phyloP scores from a whole-genome alignment of 2,329 filamentous ascomycete species.

The Phyllosticta citribraziliensis region DNA sequence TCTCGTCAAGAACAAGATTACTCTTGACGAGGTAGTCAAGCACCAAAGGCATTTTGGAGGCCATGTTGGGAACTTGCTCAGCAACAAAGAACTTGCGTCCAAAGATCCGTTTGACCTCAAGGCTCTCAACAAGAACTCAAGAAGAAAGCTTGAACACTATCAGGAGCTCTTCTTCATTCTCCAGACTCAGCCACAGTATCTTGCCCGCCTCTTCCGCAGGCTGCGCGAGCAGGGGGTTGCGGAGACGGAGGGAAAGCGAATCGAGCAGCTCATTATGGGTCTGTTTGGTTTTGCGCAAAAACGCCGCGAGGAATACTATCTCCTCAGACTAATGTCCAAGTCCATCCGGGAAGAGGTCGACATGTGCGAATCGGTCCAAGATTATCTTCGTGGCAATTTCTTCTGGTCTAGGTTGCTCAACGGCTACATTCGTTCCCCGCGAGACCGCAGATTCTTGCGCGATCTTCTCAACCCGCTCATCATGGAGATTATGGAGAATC shows the following conservation, averaged over 20 bases:
- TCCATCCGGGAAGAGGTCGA: constrained; percentile 83
- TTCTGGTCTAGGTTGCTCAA: constrained; percentile 84
- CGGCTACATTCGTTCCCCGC: constrained; percentile 82
- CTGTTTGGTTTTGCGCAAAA: constrained; percentile 97
- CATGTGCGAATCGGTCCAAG: constrained; percentile 60
- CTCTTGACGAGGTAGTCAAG: constrained; percentile 90
- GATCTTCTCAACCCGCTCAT: constrained; percentile 78
- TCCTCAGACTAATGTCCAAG: constrained; percentile 75
- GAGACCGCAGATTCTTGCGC: constrained; percentile 84
- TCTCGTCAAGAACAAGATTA: constrained; percentile 99
- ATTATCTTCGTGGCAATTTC: constrained; percentile 80
- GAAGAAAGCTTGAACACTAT: constrained; percentile 91
- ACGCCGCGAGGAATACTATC: constrained; percentile 89
- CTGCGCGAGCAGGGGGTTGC: constrained; percentile 73
- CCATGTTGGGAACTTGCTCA: constrained; percentile 72
- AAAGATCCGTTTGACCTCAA: constrained; percentile 93
- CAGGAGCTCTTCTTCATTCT: constrained; percentile 96
- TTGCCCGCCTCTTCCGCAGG: constrained; percentile 77
- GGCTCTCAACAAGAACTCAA: constrained; percentile 90
- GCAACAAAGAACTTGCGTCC: constrained; percentile 79
- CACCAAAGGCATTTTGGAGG: constrained; percentile 96
- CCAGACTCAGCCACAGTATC: constrained; percentile 91
- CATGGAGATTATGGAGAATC: constrained; percentile 84
- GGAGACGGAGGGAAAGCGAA: constrained; percentile 86
- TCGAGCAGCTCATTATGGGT: constrained; percentile 91